phyloP scores from a whole-genome alignment of 108 stramenopile genomes.

The Cyclotella choctawhatcheeana region DNA sequence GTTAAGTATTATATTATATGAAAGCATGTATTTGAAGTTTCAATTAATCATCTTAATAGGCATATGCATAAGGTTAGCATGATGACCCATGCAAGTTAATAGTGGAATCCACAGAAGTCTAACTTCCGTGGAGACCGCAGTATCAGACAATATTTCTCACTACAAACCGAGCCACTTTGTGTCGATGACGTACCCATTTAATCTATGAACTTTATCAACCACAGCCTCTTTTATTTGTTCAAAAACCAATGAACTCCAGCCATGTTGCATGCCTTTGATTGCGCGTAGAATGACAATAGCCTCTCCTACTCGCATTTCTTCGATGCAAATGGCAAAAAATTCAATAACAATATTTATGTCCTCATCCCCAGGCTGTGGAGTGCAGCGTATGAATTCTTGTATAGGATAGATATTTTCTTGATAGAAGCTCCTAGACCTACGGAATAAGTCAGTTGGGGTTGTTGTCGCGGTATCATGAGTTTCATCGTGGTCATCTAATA shows the following conservation, averaged over 20 bases:
- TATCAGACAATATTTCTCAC: too few relatives aligned
- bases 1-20: background rate
- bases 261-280: slow-evolving; percentile 56
- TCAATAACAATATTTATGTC: slow-evolving; percentile 44
- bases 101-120: too few relatives aligned
- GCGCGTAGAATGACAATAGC: slow-evolving; percentile 52
- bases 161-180: slow-evolving; percentile 21
- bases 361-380: slow-evolving; percentile 32
- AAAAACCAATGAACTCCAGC: slow-evolving; percentile 51
- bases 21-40: too few relatives aligned
- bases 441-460: background rate
- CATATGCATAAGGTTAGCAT: too few relatives aligned
- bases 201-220: slow-evolving; percentile 27
- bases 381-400: slow-evolving; percentile 56
- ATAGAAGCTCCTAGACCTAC: slow-evolving; percentile 31
- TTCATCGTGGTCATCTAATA: background rate
- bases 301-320: slow-evolving; percentile 59
- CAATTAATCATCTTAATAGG: too few relatives aligned
- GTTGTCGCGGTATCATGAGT: slow-evolving; percentile 12
- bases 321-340: slow-evolving; percentile 56
- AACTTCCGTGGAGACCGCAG: too few relatives aligned
- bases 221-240: slow-evolving; percentile 12
- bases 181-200: slow-evolving; percentile 17
- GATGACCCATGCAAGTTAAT: too few relatives aligned
- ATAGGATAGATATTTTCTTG: slow-evolving; percentile 68